phyloP scores from a whole-genome alignment of 345 rosid genomes.

The Euphorbia lathyris region DNA sequence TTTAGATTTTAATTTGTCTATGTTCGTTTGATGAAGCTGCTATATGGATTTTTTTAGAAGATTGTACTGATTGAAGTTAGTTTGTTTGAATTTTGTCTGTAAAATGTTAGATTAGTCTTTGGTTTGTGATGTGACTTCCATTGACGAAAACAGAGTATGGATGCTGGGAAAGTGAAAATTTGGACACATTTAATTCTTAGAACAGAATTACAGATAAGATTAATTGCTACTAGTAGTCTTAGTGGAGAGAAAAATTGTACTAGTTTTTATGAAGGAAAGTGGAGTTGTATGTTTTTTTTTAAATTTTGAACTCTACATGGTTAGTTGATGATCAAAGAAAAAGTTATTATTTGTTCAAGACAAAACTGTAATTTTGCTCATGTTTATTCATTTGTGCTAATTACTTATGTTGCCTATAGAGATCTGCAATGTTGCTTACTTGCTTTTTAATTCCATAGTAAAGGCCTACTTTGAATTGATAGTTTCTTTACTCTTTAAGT shows the following conservation, averaged over 20 bases:
- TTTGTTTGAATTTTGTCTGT: neutral
- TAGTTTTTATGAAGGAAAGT: neutral
- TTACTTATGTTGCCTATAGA: neutral
- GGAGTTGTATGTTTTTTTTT: neutral
- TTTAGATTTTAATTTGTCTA: slow-evolving; percentile 2
- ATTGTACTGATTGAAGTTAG: neutral
- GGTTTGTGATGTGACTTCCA: neutral
- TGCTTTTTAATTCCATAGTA: neutral
- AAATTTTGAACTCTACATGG: no score
- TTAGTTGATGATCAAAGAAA: no score
- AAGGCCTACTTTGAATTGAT: neutral
- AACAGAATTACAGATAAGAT: neutral
- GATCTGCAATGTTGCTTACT: slow-evolving; percentile 7
- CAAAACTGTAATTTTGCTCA: neutral
- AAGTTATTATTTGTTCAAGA: no score
- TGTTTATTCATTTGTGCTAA: neutral
- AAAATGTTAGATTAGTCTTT: neutral
- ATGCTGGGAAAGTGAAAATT: slow-evolving; percentile 1
- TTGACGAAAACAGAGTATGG: slow-evolving; percentile 4
- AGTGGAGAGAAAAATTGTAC: neutral
- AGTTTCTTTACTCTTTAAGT: no score
- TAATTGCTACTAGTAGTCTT: neutral
- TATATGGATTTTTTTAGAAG: neutral
- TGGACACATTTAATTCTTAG: neutral
- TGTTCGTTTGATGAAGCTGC: neutral